Evolutionary conservation across 2,329 filamentous ascomycete genomes (phyloP).

Genomic region (Phaeoacremonium minimum): DNA sequence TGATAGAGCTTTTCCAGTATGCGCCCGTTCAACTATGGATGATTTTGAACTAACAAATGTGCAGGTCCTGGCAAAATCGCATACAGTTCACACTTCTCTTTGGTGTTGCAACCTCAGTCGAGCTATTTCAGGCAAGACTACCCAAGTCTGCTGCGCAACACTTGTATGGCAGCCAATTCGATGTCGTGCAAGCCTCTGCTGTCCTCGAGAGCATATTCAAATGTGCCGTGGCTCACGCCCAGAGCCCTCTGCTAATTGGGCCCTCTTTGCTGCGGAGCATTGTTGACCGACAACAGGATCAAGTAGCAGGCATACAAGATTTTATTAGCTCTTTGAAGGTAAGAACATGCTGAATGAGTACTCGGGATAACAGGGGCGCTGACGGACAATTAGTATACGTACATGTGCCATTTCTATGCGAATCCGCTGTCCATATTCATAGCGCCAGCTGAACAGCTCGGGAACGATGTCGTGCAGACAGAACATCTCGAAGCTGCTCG

Average conservation of each 20-base stretch:
- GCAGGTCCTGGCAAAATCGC: slow-evolving; percentile 62
- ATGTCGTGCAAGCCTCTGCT: slow-evolving; percentile 68
- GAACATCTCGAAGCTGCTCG: slow-evolving; percentile 66
- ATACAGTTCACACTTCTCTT: slow-evolving; percentile 76
- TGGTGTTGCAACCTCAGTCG: slow-evolving; percentile 76
- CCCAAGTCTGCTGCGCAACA: slow-evolving; percentile 63
- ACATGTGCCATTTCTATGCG: slow-evolving; percentile 83
- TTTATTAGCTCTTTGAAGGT: slow-evolving; percentile 69
- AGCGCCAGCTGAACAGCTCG: slow-evolving; percentile 20
- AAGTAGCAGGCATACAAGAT: slow-evolving; percentile 70
- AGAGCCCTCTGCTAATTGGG: slow-evolving; percentile 59
- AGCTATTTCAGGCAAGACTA: slow-evolving; percentile 72
- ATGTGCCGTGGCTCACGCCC: slow-evolving; percentile 53
- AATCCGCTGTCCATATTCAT: slow-evolving; percentile 68
- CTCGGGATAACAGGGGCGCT: slow-evolving; percentile 8
- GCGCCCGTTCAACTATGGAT: slow-evolving; percentile 11
- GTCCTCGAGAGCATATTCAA: slow-evolving; percentile 71
- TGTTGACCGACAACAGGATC: slow-evolving; percentile 69
- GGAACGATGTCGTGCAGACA: slow-evolving; percentile 37
- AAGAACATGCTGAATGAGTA: slow-evolving; percentile 8
- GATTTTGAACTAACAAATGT: slow-evolving; percentile 20
- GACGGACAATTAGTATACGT: slow-evolving; percentile 58
- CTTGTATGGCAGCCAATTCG: slow-evolving; percentile 69
- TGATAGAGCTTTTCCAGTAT: slow-evolving; percentile 66
- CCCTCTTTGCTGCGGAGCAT: slow-evolving; percentile 57